Conservation (phyloP, 1,284 basidiomycete genomes). For the Pseudozyma tsukubaensis region DNA sequence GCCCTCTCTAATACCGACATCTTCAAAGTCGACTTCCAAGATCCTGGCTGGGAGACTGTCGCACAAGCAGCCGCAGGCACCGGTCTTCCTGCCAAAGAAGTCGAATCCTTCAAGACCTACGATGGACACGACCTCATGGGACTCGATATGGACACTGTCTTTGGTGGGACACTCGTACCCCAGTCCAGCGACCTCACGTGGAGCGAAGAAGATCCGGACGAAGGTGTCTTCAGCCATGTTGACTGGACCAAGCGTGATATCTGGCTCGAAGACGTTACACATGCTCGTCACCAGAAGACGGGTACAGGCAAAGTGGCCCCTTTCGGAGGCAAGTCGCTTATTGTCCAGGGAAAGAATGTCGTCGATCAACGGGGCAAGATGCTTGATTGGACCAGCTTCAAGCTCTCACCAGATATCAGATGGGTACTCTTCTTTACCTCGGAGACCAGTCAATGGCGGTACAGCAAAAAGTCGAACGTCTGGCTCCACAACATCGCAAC, state of each 20-base stretch:
- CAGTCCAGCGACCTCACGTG: conserved; percentile 41
- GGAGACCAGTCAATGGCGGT: conserved; percentile 82
- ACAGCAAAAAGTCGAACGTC: conserved; percentile 87
- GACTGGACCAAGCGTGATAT: conserved; percentile 51
- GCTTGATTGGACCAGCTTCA: conserved; percentile 51
- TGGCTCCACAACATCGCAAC: conserved; percentile 80
- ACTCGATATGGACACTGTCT: conserved; percentile 52
- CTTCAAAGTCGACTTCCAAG: conserved; percentile 45
- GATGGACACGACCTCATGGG: conserved; percentile 40
- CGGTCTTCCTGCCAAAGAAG: conserved; percentile 19
- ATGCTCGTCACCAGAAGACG: conserved; percentile 43
- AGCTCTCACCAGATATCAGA: conserved; percentile 52
- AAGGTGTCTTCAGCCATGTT: conserved; percentile 61
- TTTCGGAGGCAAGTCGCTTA: conserved; percentile 51
- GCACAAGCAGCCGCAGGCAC: conserved; percentile 28
- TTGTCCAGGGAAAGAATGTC: conserved; percentile 55
- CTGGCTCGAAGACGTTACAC: conserved; percentile 62
- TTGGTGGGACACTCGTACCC: conserved; percentile 50
- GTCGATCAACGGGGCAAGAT: conserved; percentile 36
- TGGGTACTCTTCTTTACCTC: conserved; percentile 57
- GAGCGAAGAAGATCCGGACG: conserved; percentile 55
- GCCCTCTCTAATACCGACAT: conserved; percentile 27
- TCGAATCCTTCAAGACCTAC: conserved; percentile 24
- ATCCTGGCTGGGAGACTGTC: conserved; percentile 40
- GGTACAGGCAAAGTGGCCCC: conserved; percentile 53